Conservation (phyloP, 176 grass and related monocot species). For the Carex scoparia region DNA sequence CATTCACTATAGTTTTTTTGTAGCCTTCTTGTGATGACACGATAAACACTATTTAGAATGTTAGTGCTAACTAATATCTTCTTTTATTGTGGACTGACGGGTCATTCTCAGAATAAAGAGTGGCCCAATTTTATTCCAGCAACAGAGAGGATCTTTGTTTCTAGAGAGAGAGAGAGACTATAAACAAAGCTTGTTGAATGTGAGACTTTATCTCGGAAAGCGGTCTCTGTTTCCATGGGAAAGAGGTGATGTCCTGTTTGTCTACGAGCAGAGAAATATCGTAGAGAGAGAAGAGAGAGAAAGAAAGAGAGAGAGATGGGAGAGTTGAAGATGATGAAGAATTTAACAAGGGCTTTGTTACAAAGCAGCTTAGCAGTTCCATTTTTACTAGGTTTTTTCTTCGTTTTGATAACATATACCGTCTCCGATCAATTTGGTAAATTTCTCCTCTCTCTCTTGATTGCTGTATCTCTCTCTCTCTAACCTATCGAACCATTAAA, state of each 20-base stretch:
- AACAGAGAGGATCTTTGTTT: not conserved
- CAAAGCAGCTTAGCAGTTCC: slow-evolving; percentile 36
- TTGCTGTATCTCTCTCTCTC: no score
- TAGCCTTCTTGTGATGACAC: no score
- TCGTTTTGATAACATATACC: slow-evolving; percentile 58
- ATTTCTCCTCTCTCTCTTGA: not conserved
- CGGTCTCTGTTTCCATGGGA: not conserved
- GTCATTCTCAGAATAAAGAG: not conserved
- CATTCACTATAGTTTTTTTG: no score
- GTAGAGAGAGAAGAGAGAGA: not conserved
- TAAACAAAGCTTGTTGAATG: not conserved
- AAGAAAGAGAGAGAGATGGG: slow-evolving; percentile 34
- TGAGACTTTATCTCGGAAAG: not conserved
- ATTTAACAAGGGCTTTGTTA: slow-evolving; percentile 24
- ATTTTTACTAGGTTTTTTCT: slow-evolving; percentile 54
- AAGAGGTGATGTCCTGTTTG: not conserved
- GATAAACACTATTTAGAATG: no score
- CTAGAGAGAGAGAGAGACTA: not conserved
- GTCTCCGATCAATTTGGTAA: slow-evolving; percentile 42
- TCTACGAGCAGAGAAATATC: not conserved
- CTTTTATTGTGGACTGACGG: not conserved
- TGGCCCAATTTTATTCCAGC: not conserved
- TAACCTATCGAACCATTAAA: no score
- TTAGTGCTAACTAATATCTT: not conserved
- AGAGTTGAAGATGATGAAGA: slow-evolving; percentile 9